phyloP scores from a whole-genome alignment of 2,329 filamentous ascomycete species.

The Botrytis aclada region DNA sequence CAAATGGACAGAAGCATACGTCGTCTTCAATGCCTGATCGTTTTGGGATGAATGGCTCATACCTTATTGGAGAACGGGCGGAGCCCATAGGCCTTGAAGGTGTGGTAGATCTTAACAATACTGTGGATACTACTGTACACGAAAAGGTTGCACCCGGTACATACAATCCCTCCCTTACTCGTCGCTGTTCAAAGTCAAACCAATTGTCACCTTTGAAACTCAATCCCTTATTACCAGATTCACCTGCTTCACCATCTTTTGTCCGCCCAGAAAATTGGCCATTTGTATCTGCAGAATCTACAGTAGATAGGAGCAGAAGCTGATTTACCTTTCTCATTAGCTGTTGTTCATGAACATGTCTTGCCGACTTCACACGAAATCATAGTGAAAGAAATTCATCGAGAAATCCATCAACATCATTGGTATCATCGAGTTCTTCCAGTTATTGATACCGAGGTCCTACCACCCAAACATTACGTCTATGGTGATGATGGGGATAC shows the following conservation, averaged over 20 bases:
- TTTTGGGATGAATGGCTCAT: neutral
- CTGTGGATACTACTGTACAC: conserved; percentile 34
- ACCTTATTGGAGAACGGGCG: conserved; percentile 7
- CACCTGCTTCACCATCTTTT: conserved; percentile 4
- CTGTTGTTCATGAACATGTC: conserved; percentile 50
- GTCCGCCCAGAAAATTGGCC: conserved; percentile 28
- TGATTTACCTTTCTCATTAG: conserved; percentile 36
- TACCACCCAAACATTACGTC: conserved; percentile 49
- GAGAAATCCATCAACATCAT: conserved; percentile 54
- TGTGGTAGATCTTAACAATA: conserved; percentile 32
- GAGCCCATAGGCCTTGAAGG: conserved; percentile 27
- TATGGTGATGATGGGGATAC: conserved; percentile 40
- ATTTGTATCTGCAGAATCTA: neutral
- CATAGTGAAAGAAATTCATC: conserved; percentile 46
- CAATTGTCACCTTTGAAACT: neutral
- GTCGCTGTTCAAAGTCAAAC: conserved; percentile 17
- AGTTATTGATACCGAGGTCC: conserved; percentile 50
- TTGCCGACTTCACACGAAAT: conserved; percentile 45
- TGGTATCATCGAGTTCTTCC: conserved; percentile 52
- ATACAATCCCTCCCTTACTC: conserved; percentile 19
- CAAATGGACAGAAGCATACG: neutral
- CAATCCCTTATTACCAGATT: conserved; percentile 20
- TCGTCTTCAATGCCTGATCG: neutral
- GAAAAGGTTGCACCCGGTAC: conserved; percentile 35
- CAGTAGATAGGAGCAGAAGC: conserved; percentile 19